Conservation (phyloP, 2,329 filamentous ascomycete species). For the Bipolaris oryzae region DNA sequence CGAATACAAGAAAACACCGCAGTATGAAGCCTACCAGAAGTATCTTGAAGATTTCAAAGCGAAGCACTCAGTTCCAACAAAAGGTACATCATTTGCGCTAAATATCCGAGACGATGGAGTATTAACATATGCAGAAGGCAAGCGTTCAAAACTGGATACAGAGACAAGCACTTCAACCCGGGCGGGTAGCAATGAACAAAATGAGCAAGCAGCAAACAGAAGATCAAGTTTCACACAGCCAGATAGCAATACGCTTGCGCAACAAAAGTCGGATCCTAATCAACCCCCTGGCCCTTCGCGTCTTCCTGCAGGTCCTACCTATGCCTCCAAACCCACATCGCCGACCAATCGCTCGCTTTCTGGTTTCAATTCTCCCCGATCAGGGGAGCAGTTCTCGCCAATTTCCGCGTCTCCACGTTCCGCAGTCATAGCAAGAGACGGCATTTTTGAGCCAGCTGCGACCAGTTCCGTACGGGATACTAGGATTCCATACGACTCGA, state of each 20-base stretch:
- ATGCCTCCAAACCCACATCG: conserved; percentile 43
- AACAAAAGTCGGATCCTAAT: conserved; percentile 35
- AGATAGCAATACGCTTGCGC: conserved; percentile 21
- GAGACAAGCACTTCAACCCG: conserved; percentile 44
- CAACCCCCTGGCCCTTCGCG: conserved; percentile 34
- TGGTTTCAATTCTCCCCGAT: conserved; percentile 42
- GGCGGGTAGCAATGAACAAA: conserved; percentile 40
- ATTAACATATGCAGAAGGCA: conserved; percentile 47
- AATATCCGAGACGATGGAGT: conserved; percentile 7
- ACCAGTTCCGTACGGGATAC: conserved; percentile 29
- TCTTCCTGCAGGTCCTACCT: conserved; percentile 33
- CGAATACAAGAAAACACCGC: conserved; percentile 77
- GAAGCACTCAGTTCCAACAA: conserved; percentile 60
- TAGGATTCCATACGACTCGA: conserved; percentile 27
- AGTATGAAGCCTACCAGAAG: conserved; percentile 70
- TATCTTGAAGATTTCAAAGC: conserved; percentile 81
- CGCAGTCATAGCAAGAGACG: conserved; percentile 34
- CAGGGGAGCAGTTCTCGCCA: conserved; percentile 44
- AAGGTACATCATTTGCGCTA: conserved; percentile 35
- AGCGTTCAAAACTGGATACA: conserved; percentile 52
- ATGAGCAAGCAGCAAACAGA: conserved; percentile 33
- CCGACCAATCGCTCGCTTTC: conserved; percentile 39
- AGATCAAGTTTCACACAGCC: conserved; percentile 38
- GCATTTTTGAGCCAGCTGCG: conserved; percentile 28
- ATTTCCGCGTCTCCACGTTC: conserved; percentile 44